Evolutionary conservation across 2,329 filamentous ascomycete species (phyloP).

Genomic region (Paramyrothecium roridum): DNA sequence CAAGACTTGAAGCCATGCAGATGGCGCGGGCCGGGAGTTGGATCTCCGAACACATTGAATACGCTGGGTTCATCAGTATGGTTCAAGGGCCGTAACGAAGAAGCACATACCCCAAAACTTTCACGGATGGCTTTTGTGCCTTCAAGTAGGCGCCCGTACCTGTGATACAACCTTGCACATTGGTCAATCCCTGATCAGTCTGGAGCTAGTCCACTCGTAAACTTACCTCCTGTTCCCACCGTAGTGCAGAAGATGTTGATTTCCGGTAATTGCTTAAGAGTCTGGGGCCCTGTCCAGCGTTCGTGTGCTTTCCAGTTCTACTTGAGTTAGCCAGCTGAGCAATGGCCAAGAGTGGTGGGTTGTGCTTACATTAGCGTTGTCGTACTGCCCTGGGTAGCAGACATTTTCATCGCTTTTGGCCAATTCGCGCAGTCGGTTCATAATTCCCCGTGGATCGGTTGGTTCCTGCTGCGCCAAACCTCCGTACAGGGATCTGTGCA

Average conservation of each 20-base stretch:
- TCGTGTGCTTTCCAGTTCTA: slow-evolving; percentile 53
- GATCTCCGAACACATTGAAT: slow-evolving; percentile 54
- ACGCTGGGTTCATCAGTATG: slow-evolving; percentile 31
- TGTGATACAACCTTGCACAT: slow-evolving; percentile 36
- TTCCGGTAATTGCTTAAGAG: slow-evolving; percentile 51
- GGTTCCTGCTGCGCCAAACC: slow-evolving; percentile 29
- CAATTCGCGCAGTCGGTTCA: slow-evolving; percentile 4
- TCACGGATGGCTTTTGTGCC: slow-evolving; percentile 43
- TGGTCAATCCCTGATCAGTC: not conserved
- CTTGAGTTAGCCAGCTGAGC: not conserved
- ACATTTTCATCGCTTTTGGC: slow-evolving; percentile 24
- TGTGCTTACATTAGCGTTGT: slow-evolving; percentile 24
- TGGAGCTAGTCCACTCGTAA: too few relatives aligned
- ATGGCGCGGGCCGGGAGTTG: slow-evolving; percentile 56
- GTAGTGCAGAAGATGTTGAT: slow-evolving; percentile 53
- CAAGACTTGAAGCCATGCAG: slow-evolving; percentile 45
- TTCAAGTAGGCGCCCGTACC: slow-evolving; percentile 50
- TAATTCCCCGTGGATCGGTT: slow-evolving; percentile 22
- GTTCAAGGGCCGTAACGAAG: accelerated
- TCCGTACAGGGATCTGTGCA: slow-evolving; percentile 23
- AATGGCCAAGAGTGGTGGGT: not conserved
- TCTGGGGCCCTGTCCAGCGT: slow-evolving; percentile 58
- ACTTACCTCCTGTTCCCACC: slow-evolving; percentile 44
- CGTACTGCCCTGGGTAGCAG: slow-evolving; percentile 29
- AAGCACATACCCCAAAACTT: slow-evolving; percentile 22